A percentile compares a stretch with the other conserved stretches of the same genome.
Evolutionary conservation across 495 filamentous ascomycete genomes (phyloP).

Genomic region (Trichoderma erinaceum): DNA sequence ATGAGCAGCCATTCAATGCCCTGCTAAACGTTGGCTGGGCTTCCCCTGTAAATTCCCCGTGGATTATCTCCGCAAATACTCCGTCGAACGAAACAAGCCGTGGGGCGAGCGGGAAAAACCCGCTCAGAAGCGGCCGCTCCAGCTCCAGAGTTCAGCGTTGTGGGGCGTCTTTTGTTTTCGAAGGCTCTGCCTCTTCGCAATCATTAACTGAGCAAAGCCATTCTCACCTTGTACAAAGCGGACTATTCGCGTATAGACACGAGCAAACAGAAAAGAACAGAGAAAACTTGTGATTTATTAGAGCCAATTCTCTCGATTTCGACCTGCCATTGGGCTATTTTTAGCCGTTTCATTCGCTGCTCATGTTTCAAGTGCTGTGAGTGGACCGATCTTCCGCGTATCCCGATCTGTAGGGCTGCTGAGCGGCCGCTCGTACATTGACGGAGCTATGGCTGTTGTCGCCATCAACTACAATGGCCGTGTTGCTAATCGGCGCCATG

Average conservation of each 20-base stretch:
- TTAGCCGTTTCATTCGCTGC: not conserved
- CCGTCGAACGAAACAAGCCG: not conserved
- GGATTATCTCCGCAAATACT: not conserved
- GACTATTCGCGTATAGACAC: not conserved
- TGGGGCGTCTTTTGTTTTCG: not conserved
- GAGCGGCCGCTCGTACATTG: slow-evolving; percentile 4
- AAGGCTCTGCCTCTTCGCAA: not conserved
- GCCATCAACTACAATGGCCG: not conserved
- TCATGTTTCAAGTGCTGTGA: slow-evolving; percentile 8
- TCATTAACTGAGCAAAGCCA: not conserved
- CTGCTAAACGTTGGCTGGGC: too few species aligned
- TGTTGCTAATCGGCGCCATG: not conserved
- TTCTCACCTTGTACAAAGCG: not conserved
- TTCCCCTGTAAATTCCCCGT: too few species aligned
- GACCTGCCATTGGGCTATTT: not conserved
- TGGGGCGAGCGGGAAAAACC: not conserved
- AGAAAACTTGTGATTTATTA: not conserved
- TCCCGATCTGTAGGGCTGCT: not conserved
- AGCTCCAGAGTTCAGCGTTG: not conserved
- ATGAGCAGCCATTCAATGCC: too few species aligned
- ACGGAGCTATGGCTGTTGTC: not conserved
- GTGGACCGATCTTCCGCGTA: not conserved
- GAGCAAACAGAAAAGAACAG: not conserved
- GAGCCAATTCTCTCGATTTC: not conserved
- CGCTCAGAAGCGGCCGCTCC: not conserved